Conservation (phyloP, 1,284 basidiomycete species). For the Flammula alnicola region DNA sequence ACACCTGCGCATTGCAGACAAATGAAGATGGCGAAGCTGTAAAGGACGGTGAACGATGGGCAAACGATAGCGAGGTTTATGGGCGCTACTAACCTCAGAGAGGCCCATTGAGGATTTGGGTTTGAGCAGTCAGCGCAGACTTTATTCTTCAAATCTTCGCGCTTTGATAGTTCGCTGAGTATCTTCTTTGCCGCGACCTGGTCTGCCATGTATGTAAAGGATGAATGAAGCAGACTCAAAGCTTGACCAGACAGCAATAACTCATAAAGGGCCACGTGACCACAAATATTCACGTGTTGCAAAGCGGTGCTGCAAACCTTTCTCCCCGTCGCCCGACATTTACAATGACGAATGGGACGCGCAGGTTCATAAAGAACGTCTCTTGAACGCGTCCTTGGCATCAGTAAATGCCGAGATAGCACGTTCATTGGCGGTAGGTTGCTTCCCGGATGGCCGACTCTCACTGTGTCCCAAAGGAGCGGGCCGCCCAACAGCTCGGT, state of each 20-base stretch:
- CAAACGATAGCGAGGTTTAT: constrained; percentile 8
- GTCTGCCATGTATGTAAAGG: constrained; percentile 50
- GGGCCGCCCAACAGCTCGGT: constrained; percentile 24
- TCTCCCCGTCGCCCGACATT: no score
- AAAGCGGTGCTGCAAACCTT: no score
- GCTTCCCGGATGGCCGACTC: constrained; percentile 9
- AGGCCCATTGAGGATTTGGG: constrained; percentile 93
- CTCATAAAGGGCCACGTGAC: not conserved
- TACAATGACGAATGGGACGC: no score
- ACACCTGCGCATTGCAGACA: constrained; percentile 91
- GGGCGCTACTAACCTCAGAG: constrained; percentile 57
- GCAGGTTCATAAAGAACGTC: no score
- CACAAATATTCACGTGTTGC: no score
- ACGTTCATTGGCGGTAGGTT: no score
- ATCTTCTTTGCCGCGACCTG: constrained; percentile 71
- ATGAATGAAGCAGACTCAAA: not conserved
- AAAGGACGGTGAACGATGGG: constrained; percentile 20
- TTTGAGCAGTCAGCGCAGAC: constrained; percentile 82
- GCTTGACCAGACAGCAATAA: not conserved
- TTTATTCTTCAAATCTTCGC: constrained; percentile 76
- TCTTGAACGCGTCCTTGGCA: no score
- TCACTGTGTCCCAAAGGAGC: constrained; percentile 18
- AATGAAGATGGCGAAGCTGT: constrained; percentile 83
- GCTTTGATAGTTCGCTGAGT: constrained; percentile 76
- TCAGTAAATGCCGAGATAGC: no score